Base-by-base conservation (phyloP, 2,329 filamentous ascomycete genomes). In the Aspergillus tanneri region DNA sequence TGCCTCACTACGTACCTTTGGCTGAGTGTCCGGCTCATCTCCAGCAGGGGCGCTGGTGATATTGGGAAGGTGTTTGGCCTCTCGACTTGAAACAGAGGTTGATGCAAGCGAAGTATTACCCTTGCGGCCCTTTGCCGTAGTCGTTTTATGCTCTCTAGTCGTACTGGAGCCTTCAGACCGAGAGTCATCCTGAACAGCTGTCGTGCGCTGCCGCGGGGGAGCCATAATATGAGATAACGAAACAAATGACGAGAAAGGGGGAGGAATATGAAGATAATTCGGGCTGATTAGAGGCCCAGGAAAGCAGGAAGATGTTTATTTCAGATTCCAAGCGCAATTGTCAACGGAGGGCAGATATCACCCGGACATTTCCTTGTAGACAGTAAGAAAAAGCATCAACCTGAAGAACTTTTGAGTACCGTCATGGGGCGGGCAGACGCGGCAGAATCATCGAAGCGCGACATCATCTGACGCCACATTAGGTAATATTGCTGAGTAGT, bases 131-230 rank as follows among this genome's bases (percentile, higher is more conserved):
- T 69, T 72, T 2, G 56, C 50, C 7, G 61, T 50, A 6, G 62
- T 58, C 7, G 55, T 46, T 43, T 64, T 67, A 38, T 61, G 61
- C 48, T 72, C 70, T 56, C 65, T 69, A 11, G 70, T 67, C 34
- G 68, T 64, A 51, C 70, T 76, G 27, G 73, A 74, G n/a, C 71
- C 68, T 64, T 77, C 74, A 14, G 73, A 75, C 50, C 73, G 65
- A 21, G 72, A 73, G 57, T 77, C 74, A 48, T 77, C 74, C 39
- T 70, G 59, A 46, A 61, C 55, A 18, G 66, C 62, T 22, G 66
- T 53, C 39, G 66, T 63, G 43, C 73, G 72, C 57, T 72, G 70
- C 50, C 73, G 72, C 57, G 73, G 70, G 56, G 74, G 73, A 50
- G 73, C 68, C 73, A 76, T 76, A 52, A 47, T 55, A 46, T 48